phyloP scores from a whole-genome alignment of 768 basidiomycete species.

The Stropharia rugosoannulata region DNA sequence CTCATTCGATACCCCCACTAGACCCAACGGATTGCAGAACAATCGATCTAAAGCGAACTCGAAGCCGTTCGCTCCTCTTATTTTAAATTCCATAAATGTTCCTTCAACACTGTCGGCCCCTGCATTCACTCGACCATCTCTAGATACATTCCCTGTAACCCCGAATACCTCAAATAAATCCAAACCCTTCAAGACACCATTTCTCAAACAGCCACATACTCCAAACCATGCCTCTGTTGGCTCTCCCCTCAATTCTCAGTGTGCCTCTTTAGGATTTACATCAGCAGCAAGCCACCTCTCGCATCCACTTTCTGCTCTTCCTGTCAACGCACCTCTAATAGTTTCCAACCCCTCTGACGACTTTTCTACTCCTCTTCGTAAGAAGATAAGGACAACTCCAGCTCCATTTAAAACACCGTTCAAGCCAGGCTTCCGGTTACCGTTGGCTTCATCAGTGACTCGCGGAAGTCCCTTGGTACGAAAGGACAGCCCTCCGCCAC shows the following conservation, averaged over 20 bases:
- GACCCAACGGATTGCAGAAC: background rate
- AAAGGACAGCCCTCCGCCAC: constrained; percentile 9
- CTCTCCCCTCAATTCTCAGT: constrained; percentile 30
- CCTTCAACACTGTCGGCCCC: constrained; percentile 28
- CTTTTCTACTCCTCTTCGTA: constrained; percentile 9
- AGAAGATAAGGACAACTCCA: constrained; percentile 23
- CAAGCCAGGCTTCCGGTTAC: constrained; percentile 50
- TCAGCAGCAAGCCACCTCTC: constrained; percentile 29
- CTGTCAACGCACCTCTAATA: constrained; percentile 16
- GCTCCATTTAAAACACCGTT: constrained; percentile 63
- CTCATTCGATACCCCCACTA: background rate
- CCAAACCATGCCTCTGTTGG: constrained; percentile 11
- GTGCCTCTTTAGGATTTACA: constrained; percentile 12
- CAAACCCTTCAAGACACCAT: constrained; percentile 50
- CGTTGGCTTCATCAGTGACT: constrained; percentile 13
- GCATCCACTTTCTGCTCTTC: constrained; percentile 33
- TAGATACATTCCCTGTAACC: constrained; percentile 25
- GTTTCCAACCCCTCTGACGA: background rate
- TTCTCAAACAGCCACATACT: constrained; percentile 25
- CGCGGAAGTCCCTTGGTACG: background rate
- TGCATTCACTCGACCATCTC: constrained; percentile 40
- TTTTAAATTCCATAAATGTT: constrained; percentile 27
- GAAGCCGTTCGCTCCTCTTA: constrained; percentile 18
- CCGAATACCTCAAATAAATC: constrained; percentile 18
- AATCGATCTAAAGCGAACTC: constrained; percentile 18